Evolutionary conservation across 2,329 filamentous ascomycete genomes (phyloP).

Genomic region (Aaosphaeria arxii): DNA sequence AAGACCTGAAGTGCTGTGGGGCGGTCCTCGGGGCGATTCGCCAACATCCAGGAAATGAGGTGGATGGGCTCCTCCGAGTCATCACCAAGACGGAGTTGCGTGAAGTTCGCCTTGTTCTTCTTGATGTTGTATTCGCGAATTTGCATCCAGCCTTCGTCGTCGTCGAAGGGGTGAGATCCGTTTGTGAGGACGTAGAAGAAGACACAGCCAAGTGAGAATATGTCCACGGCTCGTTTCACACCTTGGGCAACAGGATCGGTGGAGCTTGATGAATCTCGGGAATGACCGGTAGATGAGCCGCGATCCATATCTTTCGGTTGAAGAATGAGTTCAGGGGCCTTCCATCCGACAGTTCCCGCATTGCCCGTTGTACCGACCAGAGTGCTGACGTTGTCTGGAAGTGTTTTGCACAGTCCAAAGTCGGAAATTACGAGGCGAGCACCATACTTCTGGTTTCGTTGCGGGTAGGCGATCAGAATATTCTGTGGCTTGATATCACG

Average conservation of each 20-base stretch:
- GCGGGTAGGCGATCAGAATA: constrained; percentile 74
- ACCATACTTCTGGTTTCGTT: constrained; percentile 64
- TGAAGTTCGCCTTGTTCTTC: constrained; percentile 75
- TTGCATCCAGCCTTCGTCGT: constrained; percentile 86
- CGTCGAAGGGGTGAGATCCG: constrained; percentile 89
- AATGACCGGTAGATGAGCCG: constrained; percentile 43
- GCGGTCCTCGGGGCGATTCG: constrained; percentile 60
- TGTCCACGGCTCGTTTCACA: constrained; percentile 93
- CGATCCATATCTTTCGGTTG: constrained; percentile 44
- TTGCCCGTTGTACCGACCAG: constrained; percentile 93
- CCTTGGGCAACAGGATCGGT: constrained; percentile 58
- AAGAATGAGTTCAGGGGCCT: constrained; percentile 86
- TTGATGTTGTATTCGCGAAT: constrained; percentile 90
- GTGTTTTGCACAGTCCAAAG: constrained; percentile 95
- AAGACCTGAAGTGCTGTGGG: constrained; percentile 78
- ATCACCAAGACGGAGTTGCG: constrained; percentile 73
- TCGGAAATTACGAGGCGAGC: constrained; percentile 94
- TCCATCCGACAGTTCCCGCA: constrained; percentile 93
- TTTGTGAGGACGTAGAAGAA: constrained; percentile 98
- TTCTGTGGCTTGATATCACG: constrained; percentile 97
- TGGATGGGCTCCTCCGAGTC: constrained; percentile 85
- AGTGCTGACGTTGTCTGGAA: constrained; percentile 91
- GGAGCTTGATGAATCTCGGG: constrained; percentile 39
- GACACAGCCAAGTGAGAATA: constrained; percentile 95
- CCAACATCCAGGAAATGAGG: constrained; percentile 78